Base-by-base conservation (phyloP, 306 rosid genomes). In the Dalbergia cultrata region DNA sequence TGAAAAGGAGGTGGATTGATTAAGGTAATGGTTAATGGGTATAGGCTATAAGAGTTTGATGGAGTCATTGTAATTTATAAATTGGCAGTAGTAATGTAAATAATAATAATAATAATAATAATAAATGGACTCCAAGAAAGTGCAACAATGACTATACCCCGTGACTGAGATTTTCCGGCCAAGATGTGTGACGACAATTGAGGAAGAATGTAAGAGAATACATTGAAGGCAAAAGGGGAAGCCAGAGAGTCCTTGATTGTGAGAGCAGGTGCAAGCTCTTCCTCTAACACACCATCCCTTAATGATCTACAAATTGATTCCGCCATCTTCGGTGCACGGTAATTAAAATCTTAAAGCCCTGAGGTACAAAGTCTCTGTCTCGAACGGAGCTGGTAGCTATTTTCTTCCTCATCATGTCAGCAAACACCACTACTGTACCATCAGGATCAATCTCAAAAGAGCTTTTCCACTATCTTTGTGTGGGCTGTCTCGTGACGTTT, bases 371-470 rank as follows among this genome's bases (percentile, higher is more conserved):
- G 44, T 43, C 37, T 39, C 39, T 43, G 13, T 37, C 66, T 72
- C n/a, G n/a, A n/a, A n/a, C n/a, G n/a, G n/a, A n/a, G 98, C 98
- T 19, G 98, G 97, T 94, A 13, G 95, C 75, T 37, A 94, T 88
- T 68, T 92, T 94, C 94, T 92, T 94, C 90, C 89, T 90, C 98
- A 94, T 94, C 97, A 94, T 94, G 87, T 92, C 95, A n/a, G 97
- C 95, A 81, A 94, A 94, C 1, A 92, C 89, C 62, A 81, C 3
- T 0, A 94, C 90, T 7, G 97, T 88, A 22, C 90, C 97, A 77
- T 94, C 94, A 4, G 97, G 95, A 79, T 94, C 98, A 26, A 94
- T 65, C 90, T 92, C 97, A 77, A 92, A n/a, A 90, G 57, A 94
- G 89, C 95, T 94, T 94, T 56, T 92, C 95, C 10, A 81, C 95